Conservation (phyloP, 495 filamentous ascomycete genomes). For the Aspergillus saccharolyticus region DNA sequence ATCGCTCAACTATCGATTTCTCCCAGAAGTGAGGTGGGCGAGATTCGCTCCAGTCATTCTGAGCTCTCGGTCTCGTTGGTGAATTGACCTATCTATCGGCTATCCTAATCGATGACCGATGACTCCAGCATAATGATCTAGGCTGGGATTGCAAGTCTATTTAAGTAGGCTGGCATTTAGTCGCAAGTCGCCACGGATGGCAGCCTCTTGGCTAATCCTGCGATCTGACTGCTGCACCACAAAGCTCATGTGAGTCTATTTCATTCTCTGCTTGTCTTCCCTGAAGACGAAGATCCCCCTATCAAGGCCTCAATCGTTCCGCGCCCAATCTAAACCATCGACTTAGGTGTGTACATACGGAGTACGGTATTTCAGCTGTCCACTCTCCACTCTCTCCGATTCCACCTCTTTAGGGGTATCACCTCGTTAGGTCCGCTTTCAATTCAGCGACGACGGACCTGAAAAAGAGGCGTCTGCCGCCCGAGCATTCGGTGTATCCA, state of each 20-base stretch:
- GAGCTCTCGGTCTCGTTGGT: neutral
- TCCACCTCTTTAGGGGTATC: neutral
- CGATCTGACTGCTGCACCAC: neutral
- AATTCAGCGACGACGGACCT: neutral
- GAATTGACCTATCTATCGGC: neutral
- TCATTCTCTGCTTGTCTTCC: neutral
- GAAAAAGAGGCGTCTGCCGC: neutral
- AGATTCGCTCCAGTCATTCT: too few species aligned
- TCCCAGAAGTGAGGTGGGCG: neutral
- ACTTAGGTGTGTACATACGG: neutral
- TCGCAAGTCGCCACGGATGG: neutral
- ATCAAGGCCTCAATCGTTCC: neutral
- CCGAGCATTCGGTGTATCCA: constrained; percentile 6
- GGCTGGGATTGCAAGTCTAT: neutral
- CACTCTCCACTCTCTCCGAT: neutral
- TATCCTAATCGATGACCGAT: neutral
- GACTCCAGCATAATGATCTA: neutral
- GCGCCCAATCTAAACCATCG: neutral
- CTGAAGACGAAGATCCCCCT: neutral
- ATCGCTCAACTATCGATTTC: constrained; percentile 17
- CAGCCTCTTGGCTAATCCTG: neutral
- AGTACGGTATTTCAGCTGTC: too few species aligned
- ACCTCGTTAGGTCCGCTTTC: neutral
- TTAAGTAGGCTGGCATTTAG: neutral
- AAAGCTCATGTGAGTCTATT: neutral